Evolutionary conservation across 2,329 filamentous ascomycete genomes (phyloP).

Genomic region (Ampelomyces quisqualis): DNA sequence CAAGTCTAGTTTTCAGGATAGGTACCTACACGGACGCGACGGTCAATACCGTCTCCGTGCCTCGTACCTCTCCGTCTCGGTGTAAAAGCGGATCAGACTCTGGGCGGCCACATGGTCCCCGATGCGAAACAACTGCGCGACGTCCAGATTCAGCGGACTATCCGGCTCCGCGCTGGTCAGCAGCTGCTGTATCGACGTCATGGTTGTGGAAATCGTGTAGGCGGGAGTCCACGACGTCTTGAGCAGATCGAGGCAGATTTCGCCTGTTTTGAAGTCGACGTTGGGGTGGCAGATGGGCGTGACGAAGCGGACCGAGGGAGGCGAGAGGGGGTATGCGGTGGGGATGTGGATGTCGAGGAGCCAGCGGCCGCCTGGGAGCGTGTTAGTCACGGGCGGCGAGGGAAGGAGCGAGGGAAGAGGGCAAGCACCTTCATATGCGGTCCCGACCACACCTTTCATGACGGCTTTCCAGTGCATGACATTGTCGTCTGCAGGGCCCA

Average conservation of each 20-base stretch:
- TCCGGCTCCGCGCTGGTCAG: conserved; percentile 69
- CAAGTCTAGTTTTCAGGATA: too few relatives aligned
- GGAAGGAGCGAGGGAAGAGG: not conserved
- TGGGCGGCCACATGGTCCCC: conserved; percentile 70
- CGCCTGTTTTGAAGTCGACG: conserved; percentile 63
- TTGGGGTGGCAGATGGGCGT: conserved; percentile 53
- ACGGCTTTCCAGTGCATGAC: conserved; percentile 62
- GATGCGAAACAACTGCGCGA: conserved; percentile 67
- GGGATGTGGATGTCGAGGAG: conserved; percentile 77
- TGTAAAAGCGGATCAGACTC: conserved; percentile 71
- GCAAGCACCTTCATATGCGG: conserved; percentile 59
- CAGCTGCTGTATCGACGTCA: conserved; percentile 72
- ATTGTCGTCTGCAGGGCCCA: conserved; percentile 60
- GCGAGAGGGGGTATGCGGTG: conserved; percentile 71
- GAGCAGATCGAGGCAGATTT: conserved; percentile 91
- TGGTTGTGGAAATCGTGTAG: conserved; percentile 74
- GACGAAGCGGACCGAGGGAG: conserved; percentile 77
- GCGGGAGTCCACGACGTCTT: conserved; percentile 77
- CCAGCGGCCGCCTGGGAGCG: conserved; percentile 69
- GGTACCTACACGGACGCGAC: too few relatives aligned
- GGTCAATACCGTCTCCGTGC: too few relatives aligned
- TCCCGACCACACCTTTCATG: conserved; percentile 59
- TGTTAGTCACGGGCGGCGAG: not conserved
- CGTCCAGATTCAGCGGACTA: conserved; percentile 75
- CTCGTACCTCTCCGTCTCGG: conserved; percentile 53